These are phyloP conservation scores for Eragrostis nindensis DNA, from an alignment of 176 grass and related monocot genomes.

Conservation along the genomic window DNA sequence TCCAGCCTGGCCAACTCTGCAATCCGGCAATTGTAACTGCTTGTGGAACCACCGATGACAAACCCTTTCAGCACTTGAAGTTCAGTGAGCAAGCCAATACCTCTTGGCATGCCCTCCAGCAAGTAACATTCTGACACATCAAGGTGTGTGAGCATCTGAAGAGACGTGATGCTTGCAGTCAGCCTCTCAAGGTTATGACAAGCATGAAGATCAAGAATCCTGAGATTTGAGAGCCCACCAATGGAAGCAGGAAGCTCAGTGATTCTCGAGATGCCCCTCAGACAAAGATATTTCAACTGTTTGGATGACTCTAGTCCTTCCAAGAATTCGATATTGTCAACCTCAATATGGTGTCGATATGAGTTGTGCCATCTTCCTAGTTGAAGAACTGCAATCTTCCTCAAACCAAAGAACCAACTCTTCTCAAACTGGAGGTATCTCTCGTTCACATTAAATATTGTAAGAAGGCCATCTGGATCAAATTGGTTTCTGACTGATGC, in stretches of 20 bases:
- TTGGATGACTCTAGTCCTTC: conserved; percentile 47
- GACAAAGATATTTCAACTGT: conserved; percentile 65
- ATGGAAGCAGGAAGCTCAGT: conserved; percentile 62
- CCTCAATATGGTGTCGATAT: conserved; percentile 58
- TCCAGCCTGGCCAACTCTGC: conserved; percentile 47
- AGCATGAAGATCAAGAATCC: conserved; percentile 70
- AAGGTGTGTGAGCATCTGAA: conserved; percentile 61
- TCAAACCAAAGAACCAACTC: conserved; percentile 48
- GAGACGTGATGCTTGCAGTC: conserved; percentile 30
- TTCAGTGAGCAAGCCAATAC: conserved; percentile 50
- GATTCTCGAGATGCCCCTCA: conserved; percentile 60
- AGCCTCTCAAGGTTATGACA: conserved; percentile 88
- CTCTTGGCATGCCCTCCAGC: conserved; percentile 67
- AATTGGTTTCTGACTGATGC: conserved; percentile 6
- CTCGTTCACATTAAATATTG: conserved; percentile 63
- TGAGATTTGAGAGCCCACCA: conserved; percentile 50
- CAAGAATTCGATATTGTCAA: conserved; percentile 50
- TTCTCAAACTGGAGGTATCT: conserved; percentile 57
- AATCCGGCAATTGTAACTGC: conserved; percentile 50
- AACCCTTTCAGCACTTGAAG: conserved; percentile 79
- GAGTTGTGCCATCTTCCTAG: conserved; percentile 55
- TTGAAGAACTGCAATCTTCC: conserved; percentile 49
- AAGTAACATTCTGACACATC: conserved; percentile 83
- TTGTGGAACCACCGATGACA: conserved; percentile 53
- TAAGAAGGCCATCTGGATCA: conserved; percentile 4